Base-by-base conservation (phyloP, 805 yeast genomes). In the Myxozyma neglecta region DNA sequence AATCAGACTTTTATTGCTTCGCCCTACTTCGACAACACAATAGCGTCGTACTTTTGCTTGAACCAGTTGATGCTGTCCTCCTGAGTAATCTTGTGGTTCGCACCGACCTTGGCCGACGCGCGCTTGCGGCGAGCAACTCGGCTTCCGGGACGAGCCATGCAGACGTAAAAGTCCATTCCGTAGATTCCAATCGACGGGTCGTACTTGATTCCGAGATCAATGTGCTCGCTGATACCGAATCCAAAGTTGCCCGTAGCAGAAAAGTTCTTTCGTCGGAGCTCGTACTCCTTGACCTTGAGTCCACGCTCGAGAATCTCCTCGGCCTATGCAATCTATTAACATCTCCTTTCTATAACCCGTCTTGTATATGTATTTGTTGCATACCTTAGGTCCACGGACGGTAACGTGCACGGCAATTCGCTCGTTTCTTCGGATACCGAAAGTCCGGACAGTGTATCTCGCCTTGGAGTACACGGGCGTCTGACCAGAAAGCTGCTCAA, bases 351-450 rank as follows among this genome's bases (percentile, higher is more conserved):
- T 6, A 10, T 24, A 42, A 13, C 7, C 29, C 13, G 13, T 8
- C 7, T 42, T 14, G 6, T n/a, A 20, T 14, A 29, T 20, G 3
- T 9, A 20, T 13, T 24, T 5, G 29, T 7, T 84, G 39, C 67
- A 13, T 16, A 65, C 68, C 70, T 93, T 94, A 85, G 99, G 98
- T 77, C 99, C 99, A 86, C 99, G 91, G 81, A 94, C 86, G 80
- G 99, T 94, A 72, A 94, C 99, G 83, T 94, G 99, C 74, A 92
- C 97, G 72, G 99, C 90, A 78, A 94, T 94, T 88, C 94, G 93
- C 84, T 94, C 99, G 85, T 94, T 94, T 90, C 99, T 90, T 88
- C 99, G 92, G 87, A 94, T 94, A 88, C 97, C 97, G 83, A 94
- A 94, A 70, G 98, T 89, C 89, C 99, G 91, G 77, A 94, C 97